Evolutionary conservation across 768 basidiomycete species (phyloP).

Genomic region (Leucocoprinus sp.): DNA sequence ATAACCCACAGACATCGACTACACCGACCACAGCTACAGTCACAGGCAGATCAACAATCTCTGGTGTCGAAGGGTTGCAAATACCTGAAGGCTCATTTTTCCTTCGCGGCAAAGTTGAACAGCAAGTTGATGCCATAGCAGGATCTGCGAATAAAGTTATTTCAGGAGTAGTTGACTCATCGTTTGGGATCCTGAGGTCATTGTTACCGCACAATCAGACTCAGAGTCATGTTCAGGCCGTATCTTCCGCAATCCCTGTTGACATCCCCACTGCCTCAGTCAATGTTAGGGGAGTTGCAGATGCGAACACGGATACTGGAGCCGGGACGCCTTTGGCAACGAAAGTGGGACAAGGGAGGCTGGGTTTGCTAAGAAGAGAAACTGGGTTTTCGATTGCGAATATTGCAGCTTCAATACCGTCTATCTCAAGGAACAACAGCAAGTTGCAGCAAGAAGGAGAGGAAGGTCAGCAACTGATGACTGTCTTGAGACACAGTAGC

Average conservation of each 20-base stretch:
- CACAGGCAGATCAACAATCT: slow-evolving; percentile 20
- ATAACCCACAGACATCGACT: slow-evolving; percentile 35
- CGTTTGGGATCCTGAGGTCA: slow-evolving; percentile 79
- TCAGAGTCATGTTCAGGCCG: neutral
- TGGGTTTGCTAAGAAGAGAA: slow-evolving; percentile 66
- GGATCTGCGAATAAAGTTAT: slow-evolving; percentile 83
- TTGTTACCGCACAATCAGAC: slow-evolving; percentile 43
- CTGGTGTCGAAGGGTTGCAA: neutral
- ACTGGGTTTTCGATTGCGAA: slow-evolving; percentile 77
- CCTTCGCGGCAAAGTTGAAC: slow-evolving; percentile 67
- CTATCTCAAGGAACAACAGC: slow-evolving; percentile 36
- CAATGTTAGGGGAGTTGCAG: neutral
- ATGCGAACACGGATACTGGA: neutral
- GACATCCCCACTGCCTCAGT: slow-evolving; percentile 24
- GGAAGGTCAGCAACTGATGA: slow-evolving; percentile 38
- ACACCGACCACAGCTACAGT: slow-evolving; percentile 38
- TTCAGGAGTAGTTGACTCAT: slow-evolving; percentile 83
- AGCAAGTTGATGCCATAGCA: slow-evolving; percentile 71
- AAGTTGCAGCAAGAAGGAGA: slow-evolving; percentile 23
- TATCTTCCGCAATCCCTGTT: too few relatives aligned
- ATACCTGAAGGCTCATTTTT: slow-evolving; percentile 15
- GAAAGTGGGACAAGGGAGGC: slow-evolving; percentile 32
- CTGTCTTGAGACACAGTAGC: slow-evolving; percentile 35
- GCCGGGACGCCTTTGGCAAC: slow-evolving; percentile 15
- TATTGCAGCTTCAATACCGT: slow-evolving; percentile 50